Conservation (phyloP, 805 yeast species). For the Brettanomyces custersianus region DNA sequence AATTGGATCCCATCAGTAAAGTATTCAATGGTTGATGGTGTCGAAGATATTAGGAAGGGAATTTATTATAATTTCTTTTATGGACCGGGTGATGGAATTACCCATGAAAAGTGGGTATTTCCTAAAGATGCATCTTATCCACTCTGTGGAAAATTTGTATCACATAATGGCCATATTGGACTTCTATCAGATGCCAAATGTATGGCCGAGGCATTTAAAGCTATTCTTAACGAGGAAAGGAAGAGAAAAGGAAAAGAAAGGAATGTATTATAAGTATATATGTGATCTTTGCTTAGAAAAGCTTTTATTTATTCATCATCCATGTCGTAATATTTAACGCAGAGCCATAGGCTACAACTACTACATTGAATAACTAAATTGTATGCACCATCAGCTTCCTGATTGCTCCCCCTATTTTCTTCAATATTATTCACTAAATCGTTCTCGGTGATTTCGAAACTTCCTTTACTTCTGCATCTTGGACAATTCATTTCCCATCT, state of each 20-base stretch:
- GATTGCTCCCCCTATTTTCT: slow-evolving; percentile 25
- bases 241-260: background rate
- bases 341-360: slow-evolving; percentile 82
- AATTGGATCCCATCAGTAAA: slow-evolving; percentile 77
- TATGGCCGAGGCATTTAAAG: slow-evolving; percentile 62
- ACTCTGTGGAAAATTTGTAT: slow-evolving; percentile 56
- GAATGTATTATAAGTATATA: background rate
- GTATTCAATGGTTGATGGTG: slow-evolving; percentile 59
- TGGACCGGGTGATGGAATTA: slow-evolving; percentile 93
- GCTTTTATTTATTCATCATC: slow-evolving; percentile 1
- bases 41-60: slow-evolving; percentile 59
- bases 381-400: slow-evolving; percentile 22
- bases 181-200: slow-evolving; percentile 65
- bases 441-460: slow-evolving; percentile 51
- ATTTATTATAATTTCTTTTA: slow-evolving; percentile 68
- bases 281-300: no score
- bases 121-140: slow-evolving; percentile 54
- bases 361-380: slow-evolving; percentile 72
- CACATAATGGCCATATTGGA: slow-evolving; percentile 69
- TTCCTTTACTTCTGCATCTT: slow-evolving; percentile 43
- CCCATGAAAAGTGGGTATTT: slow-evolving; percentile 72
- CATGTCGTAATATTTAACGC: slow-evolving; percentile 53
- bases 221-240: slow-evolving; percentile 52
- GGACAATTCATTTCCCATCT: slow-evolving; percentile 52
- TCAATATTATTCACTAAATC: slow-evolving; percentile 47